Conservation (phyloP, 805 yeast species). For the Kodamaea restingae region DNA sequence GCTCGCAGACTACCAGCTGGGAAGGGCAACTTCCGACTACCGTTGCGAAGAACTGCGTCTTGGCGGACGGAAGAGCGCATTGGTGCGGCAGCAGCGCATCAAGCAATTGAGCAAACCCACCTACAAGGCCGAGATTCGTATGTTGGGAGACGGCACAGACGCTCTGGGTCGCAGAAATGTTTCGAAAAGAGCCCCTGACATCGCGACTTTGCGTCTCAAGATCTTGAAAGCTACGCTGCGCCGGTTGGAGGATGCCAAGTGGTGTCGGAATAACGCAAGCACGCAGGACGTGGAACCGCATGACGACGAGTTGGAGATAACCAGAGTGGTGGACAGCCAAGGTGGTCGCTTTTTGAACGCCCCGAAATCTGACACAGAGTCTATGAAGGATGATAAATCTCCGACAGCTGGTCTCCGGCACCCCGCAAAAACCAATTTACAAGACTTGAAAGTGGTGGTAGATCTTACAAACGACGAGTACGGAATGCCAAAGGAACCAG, state of each 20-base stretch:
- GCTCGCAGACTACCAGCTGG: conserved; percentile 42
- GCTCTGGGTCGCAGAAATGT: conserved; percentile 3
- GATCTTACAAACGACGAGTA: conserved; percentile 14
- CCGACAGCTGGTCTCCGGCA: too few relatives aligned
- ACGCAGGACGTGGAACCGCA: conserved; percentile 33
- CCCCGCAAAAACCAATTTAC: too few relatives aligned
- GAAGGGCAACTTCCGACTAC: conserved; percentile 46
- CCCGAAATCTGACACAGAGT: background rate
- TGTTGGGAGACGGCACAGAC: conserved; percentile 19
- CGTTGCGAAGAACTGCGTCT: conserved; percentile 45
- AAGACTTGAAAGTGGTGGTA: conserved; percentile 11
- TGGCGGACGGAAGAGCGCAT: conserved; percentile 32
- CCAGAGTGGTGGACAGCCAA: conserved; percentile 11
- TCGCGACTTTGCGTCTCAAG: conserved; percentile 35
- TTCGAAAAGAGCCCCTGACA: background rate
- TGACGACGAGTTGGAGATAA: conserved; percentile 42
- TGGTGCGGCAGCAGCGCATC: conserved; percentile 33
- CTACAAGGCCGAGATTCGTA: conserved; percentile 38
- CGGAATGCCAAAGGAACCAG: conserved; percentile 9
- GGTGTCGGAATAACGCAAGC: conserved; percentile 35
- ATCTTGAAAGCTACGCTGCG: conserved; percentile 62
- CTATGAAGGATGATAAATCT: too few relatives aligned
- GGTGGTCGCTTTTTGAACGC: background rate
- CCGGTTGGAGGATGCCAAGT: conserved; percentile 48
- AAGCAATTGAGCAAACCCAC: conserved; percentile 37